phyloP scores from a whole-genome alignment of 352 stramenopile genomes.

The Phytophthora niederhauseri region DNA sequence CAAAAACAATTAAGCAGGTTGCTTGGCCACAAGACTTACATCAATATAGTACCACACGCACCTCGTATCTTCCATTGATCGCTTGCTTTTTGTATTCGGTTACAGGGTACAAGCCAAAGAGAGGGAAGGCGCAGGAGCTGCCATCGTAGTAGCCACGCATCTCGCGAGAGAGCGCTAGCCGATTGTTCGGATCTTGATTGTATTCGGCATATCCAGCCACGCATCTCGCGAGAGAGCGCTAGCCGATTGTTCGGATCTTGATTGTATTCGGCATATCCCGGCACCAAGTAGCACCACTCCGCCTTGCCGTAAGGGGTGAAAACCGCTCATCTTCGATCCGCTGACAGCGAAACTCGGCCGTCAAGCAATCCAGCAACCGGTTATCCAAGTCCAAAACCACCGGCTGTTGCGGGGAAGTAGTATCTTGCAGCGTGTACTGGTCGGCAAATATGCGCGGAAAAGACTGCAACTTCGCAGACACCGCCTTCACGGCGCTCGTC shows the following conservation, averaged over 20 bases:
- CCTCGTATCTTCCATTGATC: conserved; percentile 4
- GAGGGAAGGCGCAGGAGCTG: conserved; percentile 3
- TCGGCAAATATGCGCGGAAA: not conserved
- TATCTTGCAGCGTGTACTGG: not conserved
- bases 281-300: not conserved
- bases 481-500: not conserved
- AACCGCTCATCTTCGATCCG: not conserved
- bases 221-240: conserved; percentile 1
- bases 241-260: not conserved
- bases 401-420: not conserved
- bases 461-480: not conserved
- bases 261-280: not conserved
- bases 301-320: not conserved
- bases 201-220: not conserved
- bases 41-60: not conserved
- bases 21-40: not conserved
- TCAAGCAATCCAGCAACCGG: not conserved
- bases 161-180: conserved; percentile 1
- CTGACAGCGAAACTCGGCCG: not conserved
- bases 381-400: not conserved
- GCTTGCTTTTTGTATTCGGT: conserved; percentile 1
- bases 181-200: not conserved
- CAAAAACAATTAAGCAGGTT: not conserved
- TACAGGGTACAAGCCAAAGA: conserved; percentile 8
- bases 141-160: not conserved